These are phyloP conservation scores for Strobilomyces echinocephalus DNA, from an alignment of 768 basidiomycete species.

Conservation along the genomic window DNA sequence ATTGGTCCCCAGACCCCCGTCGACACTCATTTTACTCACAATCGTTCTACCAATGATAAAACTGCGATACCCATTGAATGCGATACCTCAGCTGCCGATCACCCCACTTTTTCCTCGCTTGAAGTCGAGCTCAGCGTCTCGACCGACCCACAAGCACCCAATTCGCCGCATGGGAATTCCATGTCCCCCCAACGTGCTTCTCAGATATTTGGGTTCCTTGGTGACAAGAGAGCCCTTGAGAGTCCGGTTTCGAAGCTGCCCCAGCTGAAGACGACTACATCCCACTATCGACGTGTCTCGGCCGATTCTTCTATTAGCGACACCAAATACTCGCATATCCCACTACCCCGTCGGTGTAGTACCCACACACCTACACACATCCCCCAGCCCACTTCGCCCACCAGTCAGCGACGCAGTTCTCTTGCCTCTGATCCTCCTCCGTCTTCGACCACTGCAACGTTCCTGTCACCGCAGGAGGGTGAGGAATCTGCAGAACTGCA, in stretches of 20 bases:
- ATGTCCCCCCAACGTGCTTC: conserved; percentile 65
- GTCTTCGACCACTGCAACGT: conserved; percentile 1
- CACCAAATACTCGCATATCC: conserved; percentile 17
- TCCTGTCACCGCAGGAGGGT: conserved; percentile 2
- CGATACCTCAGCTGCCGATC: conserved; percentile 37
- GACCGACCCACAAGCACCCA: conserved; percentile 30
- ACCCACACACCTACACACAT: conserved; percentile 13
- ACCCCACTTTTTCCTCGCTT: conserved; percentile 58
- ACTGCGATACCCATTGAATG: conserved; percentile 43
- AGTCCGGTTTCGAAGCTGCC: conserved; percentile 33
- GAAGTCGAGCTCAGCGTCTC: conserved; percentile 65
- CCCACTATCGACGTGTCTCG: conserved; percentile 21
- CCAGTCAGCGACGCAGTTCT: conserved; percentile 10
- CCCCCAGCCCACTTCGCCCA: conserved; percentile 11
- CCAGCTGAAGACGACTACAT: conserved; percentile 23
- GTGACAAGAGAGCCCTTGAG: conserved; percentile 38
- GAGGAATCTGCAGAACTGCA: not conserved
- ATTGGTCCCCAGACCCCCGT: conserved; percentile 52
- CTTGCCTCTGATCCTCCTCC: conserved; percentile 10
- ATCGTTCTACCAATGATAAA: conserved; percentile 34
- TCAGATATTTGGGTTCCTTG: conserved; percentile 70
- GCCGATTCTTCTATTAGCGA: conserved; percentile 25
- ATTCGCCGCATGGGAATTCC: conserved; percentile 37
- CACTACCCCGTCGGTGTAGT: conserved; percentile 9
- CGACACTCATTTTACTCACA: conserved; percentile 36